A percentile compares a stretch with the other conserved stretches of the same genome.
phyloP scores from a whole-genome alignment of 768 basidiomycete genomes.

The Mrakia gelida region DNA sequence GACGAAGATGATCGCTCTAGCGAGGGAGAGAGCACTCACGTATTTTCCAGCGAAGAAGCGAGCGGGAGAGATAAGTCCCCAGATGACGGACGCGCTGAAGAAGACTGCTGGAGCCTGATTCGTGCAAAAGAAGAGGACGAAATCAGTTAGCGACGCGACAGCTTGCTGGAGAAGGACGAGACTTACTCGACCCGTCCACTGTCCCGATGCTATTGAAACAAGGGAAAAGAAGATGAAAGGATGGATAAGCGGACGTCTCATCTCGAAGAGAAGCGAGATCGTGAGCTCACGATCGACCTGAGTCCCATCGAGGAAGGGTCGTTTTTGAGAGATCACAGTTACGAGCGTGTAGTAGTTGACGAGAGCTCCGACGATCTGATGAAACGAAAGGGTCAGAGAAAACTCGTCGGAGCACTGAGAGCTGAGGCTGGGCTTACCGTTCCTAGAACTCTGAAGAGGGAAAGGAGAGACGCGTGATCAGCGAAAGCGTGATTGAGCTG shows the following conservation, averaged over 20 bases:
- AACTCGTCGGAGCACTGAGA: constrained; percentile 36
- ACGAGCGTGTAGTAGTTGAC: constrained; percentile 43
- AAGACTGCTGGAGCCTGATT: constrained; percentile 40
- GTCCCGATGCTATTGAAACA: neutral
- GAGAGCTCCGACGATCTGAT: constrained; percentile 39
- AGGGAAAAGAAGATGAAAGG: neutral
- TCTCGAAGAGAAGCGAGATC: neutral
- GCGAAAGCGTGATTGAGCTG: neutral
- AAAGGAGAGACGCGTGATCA: neutral
- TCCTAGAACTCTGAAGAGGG: neutral
- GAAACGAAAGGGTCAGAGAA: neutral
- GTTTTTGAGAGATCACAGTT: constrained; percentile 42
- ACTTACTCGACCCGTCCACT: constrained; percentile 8
- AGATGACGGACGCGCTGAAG: constrained; percentile 41
- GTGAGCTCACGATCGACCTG: constrained; percentile 37
- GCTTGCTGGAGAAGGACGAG: neutral
- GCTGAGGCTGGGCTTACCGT: constrained; percentile 17
- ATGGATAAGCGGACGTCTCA: neutral
- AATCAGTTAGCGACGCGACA: neutral
- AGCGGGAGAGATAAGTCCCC: constrained; percentile 40
- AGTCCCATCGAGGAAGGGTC: constrained; percentile 42
- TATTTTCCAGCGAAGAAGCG: constrained; percentile 45
- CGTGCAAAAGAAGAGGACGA: neutral
- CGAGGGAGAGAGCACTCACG: neutral
- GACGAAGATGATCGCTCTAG: neutral